Percentiles rank a stretch among this genome's conserved stretches.
These are phyloP conservation scores for Chiua virens DNA, from an alignment of 768 basidiomycete species.

Conservation along the genomic window DNA sequence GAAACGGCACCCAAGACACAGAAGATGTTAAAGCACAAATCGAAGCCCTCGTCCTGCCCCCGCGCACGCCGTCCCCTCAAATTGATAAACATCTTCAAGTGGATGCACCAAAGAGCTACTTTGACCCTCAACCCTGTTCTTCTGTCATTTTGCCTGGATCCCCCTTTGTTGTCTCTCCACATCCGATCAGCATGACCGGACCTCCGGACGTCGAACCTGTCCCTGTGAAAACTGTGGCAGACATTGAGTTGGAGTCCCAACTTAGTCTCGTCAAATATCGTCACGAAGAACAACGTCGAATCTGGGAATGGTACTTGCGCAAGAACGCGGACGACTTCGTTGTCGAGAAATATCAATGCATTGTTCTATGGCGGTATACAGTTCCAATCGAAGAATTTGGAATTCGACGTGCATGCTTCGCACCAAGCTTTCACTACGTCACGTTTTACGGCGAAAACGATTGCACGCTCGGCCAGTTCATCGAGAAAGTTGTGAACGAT, in stretches of 20 bases:
- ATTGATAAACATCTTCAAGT: slow-evolving; percentile 25
- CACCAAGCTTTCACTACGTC: slow-evolving; percentile 69
- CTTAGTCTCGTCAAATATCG: slow-evolving; percentile 71
- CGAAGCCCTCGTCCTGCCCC: slow-evolving; percentile 46
- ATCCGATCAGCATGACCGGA: slow-evolving; percentile 25
- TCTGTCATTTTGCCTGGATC: slow-evolving; percentile 31
- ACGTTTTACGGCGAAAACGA: slow-evolving; percentile 94
- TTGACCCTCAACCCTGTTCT: slow-evolving; percentile 36
- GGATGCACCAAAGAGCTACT: slow-evolving; percentile 42
- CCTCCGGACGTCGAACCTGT: slow-evolving; percentile 39
- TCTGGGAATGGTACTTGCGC: slow-evolving; percentile 95
- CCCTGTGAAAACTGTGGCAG: slow-evolving; percentile 57
- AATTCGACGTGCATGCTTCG: slow-evolving; percentile 71
- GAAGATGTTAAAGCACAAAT: slow-evolving; percentile 70
- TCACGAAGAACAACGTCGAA: slow-evolving; percentile 82
- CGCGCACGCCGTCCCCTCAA: slow-evolving; percentile 40
- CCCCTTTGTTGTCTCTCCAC: slow-evolving; percentile 33
- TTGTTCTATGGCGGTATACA: slow-evolving; percentile 76
- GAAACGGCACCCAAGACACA: slow-evolving; percentile 25
- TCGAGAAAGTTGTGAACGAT: slow-evolving; percentile 75
- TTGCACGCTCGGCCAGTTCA: slow-evolving; percentile 88
- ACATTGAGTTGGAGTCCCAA: slow-evolving; percentile 74
- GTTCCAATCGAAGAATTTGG: slow-evolving; percentile 73
- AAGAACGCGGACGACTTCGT: slow-evolving; percentile 85
- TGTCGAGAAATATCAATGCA: slow-evolving; percentile 91